These are phyloP conservation scores for Chlorella variabilis DNA, from an alignment of 163 green algal species.

Conservation along the genomic window DNA sequence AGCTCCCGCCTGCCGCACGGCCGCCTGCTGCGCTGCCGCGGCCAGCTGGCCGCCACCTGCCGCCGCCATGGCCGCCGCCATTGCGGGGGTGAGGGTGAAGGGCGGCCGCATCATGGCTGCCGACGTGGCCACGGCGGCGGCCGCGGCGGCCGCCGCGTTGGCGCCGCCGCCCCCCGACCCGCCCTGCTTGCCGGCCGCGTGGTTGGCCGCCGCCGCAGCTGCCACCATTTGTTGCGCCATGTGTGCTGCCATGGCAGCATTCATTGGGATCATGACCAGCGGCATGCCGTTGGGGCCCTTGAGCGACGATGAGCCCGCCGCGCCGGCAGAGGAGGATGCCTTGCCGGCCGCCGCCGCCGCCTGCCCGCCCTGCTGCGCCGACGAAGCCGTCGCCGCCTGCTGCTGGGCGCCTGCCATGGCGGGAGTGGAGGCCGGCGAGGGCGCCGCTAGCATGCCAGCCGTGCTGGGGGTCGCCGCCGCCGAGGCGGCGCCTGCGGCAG, in stretches of 20 bases:
- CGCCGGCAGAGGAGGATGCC: background rate
- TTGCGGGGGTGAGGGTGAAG: constrained; percentile 15
- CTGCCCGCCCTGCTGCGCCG: background rate
- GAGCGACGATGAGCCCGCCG: background rate
- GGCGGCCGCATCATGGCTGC: background rate
- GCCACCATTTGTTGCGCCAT: background rate
- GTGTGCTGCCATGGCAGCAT: constrained; percentile 8
- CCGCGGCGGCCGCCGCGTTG: background rate
- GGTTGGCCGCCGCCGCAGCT: background rate
- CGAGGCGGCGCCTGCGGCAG: background rate
- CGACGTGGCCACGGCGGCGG: background rate
- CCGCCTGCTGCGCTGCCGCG: constrained; percentile 8
- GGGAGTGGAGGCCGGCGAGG: background rate
- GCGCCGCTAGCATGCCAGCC: background rate
- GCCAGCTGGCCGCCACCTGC: background rate
- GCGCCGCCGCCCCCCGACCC: background rate
- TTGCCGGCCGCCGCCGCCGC: background rate
- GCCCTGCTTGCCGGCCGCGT: background rate
- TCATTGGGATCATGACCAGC: constrained; percentile 15
- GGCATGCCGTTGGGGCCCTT: constrained; percentile 14
- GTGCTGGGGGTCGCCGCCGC: background rate
- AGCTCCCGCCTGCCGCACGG: background rate
- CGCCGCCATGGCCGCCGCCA: constrained; percentile 22
- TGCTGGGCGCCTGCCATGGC: background rate
- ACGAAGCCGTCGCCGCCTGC: background rate